These are phyloP conservation scores for Chenopodium berlandieri DNA, from an alignment of 148 eudicot species.

Conservation along the genomic window DNA sequence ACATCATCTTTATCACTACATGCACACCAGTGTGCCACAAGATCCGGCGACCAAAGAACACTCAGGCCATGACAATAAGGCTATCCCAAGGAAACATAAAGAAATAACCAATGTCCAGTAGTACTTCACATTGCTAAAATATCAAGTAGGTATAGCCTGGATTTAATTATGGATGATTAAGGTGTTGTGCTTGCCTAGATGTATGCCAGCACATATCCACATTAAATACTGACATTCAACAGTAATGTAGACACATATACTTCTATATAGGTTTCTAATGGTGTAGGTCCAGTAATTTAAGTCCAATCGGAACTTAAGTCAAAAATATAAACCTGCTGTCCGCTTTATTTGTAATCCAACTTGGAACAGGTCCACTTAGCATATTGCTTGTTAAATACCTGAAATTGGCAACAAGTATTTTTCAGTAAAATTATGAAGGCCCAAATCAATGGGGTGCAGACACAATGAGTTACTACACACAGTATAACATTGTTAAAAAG, in stretches of 20 bases:
- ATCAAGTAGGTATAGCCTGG: neutral
- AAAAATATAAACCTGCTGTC: slow-evolving; percentile 13
- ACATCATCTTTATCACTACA: too few relatives aligned
- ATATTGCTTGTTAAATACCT: slow-evolving; percentile 57
- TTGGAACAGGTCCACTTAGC: slow-evolving; percentile 48
- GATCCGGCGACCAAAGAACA: too few relatives aligned
- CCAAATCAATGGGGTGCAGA: neutral
- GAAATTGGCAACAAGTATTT: slow-evolving; percentile 13
- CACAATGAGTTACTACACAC: neutral
- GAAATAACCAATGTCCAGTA: neutral
- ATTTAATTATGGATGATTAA: neutral
- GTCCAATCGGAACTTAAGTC: neutral
- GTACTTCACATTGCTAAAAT: too few relatives aligned
- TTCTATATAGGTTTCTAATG: neutral
- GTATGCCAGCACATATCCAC: neutral
- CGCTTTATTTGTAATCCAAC: slow-evolving; percentile 39
- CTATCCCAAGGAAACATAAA: neutral
- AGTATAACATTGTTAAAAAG: neutral
- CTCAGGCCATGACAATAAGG: neutral
- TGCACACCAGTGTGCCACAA: too few relatives aligned
- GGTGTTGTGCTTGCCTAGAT: neutral
- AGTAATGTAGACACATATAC: neutral
- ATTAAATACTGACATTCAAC: neutral
- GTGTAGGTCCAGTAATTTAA: neutral
- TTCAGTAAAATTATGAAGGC: neutral